Percentiles rank a stretch among this genome's conserved stretches.
Conservation (phyloP, 345 rosid genomes). For the Laguncularia racemosa region DNA sequence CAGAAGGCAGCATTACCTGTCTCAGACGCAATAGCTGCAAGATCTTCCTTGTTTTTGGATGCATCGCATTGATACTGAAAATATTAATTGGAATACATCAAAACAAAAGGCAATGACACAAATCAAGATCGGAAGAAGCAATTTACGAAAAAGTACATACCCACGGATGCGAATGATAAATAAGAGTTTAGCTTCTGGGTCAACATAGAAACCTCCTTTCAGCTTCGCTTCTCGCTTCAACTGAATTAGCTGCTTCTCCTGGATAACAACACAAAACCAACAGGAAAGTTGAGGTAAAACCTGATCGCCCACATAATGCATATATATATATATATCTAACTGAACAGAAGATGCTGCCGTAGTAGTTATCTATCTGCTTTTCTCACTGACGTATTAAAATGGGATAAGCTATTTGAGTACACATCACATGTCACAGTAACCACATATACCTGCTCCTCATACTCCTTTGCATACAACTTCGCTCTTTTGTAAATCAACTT, state of each 20-base stretch:
- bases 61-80: slow-evolving; percentile 78
- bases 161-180: slow-evolving; percentile 79
- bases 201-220: slow-evolving; percentile 86
- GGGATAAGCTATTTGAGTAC: no score
- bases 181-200: slow-evolving; percentile 81
- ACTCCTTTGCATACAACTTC: slow-evolving; percentile 51
- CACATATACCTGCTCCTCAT: slow-evolving; percentile 37
- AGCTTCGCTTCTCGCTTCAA: slow-evolving; percentile 83
- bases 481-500: slow-evolving; percentile 54
- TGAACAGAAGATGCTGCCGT: no score
- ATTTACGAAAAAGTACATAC: slow-evolving; percentile 22
- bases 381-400: background rate
- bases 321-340: background rate
- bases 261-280: background rate
- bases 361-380: no score
- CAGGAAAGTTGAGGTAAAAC: background rate
- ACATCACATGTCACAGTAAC: no score
- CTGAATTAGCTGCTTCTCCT: slow-evolving; percentile 57
- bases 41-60: slow-evolving; percentile 79
- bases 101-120: background rate
- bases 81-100: background rate
- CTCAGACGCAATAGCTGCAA: slow-evolving; percentile 89
- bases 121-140: background rate
- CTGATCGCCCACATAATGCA: background rate
- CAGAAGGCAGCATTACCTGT: slow-evolving; percentile 42